Evolutionary conservation across 2,329 filamentous ascomycete species (phyloP).

Genomic region (Neofusicoccum kwambonambiense): DNA sequence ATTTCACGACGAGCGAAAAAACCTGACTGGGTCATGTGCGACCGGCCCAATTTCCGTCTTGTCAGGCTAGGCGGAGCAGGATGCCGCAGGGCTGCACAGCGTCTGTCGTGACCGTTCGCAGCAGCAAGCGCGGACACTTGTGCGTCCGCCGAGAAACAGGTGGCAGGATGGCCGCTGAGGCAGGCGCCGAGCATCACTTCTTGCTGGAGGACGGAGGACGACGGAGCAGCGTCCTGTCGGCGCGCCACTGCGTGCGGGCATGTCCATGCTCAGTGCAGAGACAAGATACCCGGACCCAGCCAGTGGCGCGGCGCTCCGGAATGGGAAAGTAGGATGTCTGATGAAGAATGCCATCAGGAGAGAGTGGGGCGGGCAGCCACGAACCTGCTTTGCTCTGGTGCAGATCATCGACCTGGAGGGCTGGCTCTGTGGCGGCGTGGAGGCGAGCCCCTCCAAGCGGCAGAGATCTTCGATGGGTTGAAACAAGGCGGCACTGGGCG

Average conservation of each 20-base stretch:
- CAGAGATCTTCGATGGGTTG: conserved; percentile 3
- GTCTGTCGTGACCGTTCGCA: not conserved
- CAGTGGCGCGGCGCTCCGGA: not conserved
- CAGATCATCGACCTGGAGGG: conserved; percentile 1
- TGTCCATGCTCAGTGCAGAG: not conserved
- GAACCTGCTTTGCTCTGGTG: not conserved
- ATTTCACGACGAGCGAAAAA: not conserved
- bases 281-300: not conserved
- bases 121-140: not conserved
- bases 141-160: not conserved
- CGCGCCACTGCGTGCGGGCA: not conserved
- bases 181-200: too few species aligned
- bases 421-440: conserved; percentile 4
- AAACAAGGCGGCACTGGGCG: not conserved
- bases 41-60: not conserved
- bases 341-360: conserved; percentile 10
- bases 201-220: too few species aligned
- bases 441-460: not conserved
- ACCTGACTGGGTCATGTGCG: not conserved
- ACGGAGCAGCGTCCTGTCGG: too few species aligned
- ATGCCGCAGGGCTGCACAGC: not conserved
- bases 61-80: not conserved
- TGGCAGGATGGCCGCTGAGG: too few species aligned
- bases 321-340: conserved; percentile 3
- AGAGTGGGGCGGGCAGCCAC: not conserved